Percentiles rank a stretch among this genome's conserved stretches.
phyloP scores from a whole-genome alignment of 495 filamentous ascomycete species.

The Hypoxylon lienhwacheense region DNA sequence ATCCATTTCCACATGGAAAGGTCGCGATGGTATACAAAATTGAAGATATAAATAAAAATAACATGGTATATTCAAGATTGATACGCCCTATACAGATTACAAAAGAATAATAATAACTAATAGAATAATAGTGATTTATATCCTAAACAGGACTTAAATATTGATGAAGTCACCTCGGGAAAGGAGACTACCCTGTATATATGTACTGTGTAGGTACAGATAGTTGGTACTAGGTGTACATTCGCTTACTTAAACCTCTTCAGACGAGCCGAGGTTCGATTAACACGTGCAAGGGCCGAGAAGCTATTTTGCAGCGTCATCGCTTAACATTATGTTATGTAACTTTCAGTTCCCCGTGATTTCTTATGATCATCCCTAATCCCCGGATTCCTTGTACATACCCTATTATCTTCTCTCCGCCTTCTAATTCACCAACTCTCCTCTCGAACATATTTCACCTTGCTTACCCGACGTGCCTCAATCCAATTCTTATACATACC shows the following conservation, averaged over 20 bases:
- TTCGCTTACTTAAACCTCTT: constrained; percentile 16
- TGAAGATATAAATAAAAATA: too few relatives aligned
- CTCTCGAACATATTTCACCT: constrained; percentile 3
- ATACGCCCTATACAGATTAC: too few relatives aligned
- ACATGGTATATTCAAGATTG: too few relatives aligned
- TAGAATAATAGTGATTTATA: too few relatives aligned
- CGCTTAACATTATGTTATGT: constrained; percentile 13
- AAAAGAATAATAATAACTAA: too few relatives aligned
- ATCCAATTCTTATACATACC: not conserved
- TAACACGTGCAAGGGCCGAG: constrained; percentile 33
- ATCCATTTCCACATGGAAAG: too few relatives aligned
- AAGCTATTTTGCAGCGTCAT: constrained; percentile 30
- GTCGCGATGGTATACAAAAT: too few relatives aligned
- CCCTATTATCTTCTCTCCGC: constrained; percentile 1
- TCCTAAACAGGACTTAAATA: too few relatives aligned
- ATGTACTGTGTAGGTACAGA: not conserved
- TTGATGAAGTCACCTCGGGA: not conserved
- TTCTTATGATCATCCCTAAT: constrained; percentile 15
- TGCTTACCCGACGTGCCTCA: not conserved
- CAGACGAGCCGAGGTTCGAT: constrained; percentile 33
- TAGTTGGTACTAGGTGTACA: too few relatives aligned
- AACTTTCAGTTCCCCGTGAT: too few relatives aligned
- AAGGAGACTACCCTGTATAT: not conserved
- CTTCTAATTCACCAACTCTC: constrained; percentile 1
- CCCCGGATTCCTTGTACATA: not conserved